Percentiles rank a stretch among this genome's conserved stretches.
Evolutionary conservation across 106 monocot genomes (phyloP).

Genomic region (Phalaenopsis aphrodite): DNA sequence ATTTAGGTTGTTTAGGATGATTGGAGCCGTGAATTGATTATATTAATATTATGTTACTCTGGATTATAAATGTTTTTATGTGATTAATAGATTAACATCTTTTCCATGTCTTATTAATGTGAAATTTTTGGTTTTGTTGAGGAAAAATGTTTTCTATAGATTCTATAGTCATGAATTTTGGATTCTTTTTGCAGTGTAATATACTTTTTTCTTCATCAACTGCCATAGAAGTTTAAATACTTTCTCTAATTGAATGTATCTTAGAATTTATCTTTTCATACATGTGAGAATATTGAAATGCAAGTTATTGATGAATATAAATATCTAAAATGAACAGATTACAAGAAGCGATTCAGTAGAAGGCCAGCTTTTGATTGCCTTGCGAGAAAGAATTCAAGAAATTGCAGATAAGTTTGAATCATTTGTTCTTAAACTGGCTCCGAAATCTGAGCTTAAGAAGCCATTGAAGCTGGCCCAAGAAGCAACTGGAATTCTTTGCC

Average conservation of each 20-base stretch:
- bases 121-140: background rate
- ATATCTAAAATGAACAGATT: constrained; percentile 36
- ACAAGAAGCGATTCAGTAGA: constrained; percentile 44
- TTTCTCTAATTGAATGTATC: background rate
- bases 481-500: constrained; percentile 39
- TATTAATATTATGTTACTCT: background rate
- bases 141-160: background rate
- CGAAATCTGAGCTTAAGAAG: constrained; percentile 37
- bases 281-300: background rate
- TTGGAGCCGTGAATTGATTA: background rate
- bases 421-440: constrained; percentile 55
- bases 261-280: background rate
- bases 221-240: background rate
- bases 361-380: constrained; percentile 67
- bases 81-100: background rate
- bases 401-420: constrained; percentile 59
- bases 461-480: constrained; percentile 57
- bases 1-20: background rate
- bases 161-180: background rate
- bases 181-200: background rate
- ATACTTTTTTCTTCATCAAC: background rate
- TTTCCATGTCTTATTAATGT: background rate
- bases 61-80: background rate
- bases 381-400: constrained; percentile 78
- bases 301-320: background rate